Percentiles rank a stretch among this genome's conserved stretches.
Conservation (phyloP, 2,329 filamentous ascomycete genomes). For the Whalleya microplaca region DNA sequence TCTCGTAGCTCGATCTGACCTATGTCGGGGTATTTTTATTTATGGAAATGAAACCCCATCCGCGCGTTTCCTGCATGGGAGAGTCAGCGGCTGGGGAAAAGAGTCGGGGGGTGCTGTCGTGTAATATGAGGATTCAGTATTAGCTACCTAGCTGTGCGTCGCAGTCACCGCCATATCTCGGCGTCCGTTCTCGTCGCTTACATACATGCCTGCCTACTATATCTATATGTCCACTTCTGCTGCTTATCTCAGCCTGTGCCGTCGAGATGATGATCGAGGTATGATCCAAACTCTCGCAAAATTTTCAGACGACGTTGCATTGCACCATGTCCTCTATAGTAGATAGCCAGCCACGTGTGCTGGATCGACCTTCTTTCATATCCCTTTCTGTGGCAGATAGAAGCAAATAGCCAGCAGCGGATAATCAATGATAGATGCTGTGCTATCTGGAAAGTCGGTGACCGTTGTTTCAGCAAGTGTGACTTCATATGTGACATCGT, state of each 20-base stretch:
- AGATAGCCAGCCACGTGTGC: neutral
- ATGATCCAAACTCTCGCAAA: neutral
- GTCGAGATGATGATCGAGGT: neutral
- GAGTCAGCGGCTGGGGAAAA: conserved; percentile 1
- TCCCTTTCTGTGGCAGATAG: neutral
- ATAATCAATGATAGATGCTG: neutral
- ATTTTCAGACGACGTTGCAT: neutral
- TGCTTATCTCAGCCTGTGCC: neutral
- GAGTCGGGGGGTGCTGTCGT: no score
- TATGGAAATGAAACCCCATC: neutral
- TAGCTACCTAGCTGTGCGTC: no score
- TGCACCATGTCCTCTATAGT: neutral
- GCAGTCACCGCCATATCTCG: neutral
- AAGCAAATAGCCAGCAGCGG: neutral
- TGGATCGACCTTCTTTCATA: neutral
- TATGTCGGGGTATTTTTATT: neutral
- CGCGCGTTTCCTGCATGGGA: neutral
- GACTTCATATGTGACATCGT: no score
- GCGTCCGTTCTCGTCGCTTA: neutral
- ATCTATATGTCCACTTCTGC: neutral
- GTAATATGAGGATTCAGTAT: conserved; percentile 4
- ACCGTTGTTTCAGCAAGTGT: neutral
- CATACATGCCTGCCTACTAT: neutral
- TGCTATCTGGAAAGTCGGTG: neutral
- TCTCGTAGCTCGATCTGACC: neutral